Conservation (phyloP, 805 yeast genomes). For the Candida mattraensis region DNA sequence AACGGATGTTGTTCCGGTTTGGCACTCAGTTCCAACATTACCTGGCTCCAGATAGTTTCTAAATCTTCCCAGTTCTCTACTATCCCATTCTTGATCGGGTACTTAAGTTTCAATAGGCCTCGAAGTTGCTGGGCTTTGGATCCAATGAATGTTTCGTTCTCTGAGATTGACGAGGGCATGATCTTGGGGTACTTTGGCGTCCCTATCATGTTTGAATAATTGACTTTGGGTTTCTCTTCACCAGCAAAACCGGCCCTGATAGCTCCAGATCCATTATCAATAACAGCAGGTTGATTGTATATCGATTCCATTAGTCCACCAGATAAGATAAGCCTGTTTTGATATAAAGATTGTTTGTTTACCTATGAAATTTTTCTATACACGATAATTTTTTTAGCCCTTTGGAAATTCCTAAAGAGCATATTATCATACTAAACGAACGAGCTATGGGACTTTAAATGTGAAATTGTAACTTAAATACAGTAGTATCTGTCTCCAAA, state of each 20-base stretch:
- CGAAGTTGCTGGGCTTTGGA: slow-evolving; percentile 69
- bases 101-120: slow-evolving; percentile 68
- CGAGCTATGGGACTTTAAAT: too few relatives aligned
- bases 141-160: slow-evolving; percentile 69
- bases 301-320: slow-evolving; percentile 25
- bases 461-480: slow-evolving; percentile 53
- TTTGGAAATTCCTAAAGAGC: too few relatives aligned
- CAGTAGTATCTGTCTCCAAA: slow-evolving; percentile 98
- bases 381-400: too few relatives aligned
- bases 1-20: slow-evolving; percentile 78
- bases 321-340: too few relatives aligned
- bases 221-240: slow-evolving; percentile 72
- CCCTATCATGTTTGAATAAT: slow-evolving; percentile 69
- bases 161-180: slow-evolving; percentile 63
- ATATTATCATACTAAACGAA: too few relatives aligned
- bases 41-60: slow-evolving; percentile 77
- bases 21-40: slow-evolving; percentile 52
- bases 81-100: slow-evolving; percentile 80
- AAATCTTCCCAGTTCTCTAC: slow-evolving; percentile 83
- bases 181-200: slow-evolving; percentile 79
- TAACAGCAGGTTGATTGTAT: slow-evolving; percentile 69
- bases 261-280: slow-evolving; percentile 85
- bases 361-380: too few relatives aligned
- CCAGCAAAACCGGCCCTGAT: slow-evolving; percentile 93
- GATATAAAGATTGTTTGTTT: too few relatives aligned